Evolutionary conservation across 176 grass and related monocot species (phyloP), one percentile per base, ranked within the genome.

Genomic region (Canna indica): DNA sequence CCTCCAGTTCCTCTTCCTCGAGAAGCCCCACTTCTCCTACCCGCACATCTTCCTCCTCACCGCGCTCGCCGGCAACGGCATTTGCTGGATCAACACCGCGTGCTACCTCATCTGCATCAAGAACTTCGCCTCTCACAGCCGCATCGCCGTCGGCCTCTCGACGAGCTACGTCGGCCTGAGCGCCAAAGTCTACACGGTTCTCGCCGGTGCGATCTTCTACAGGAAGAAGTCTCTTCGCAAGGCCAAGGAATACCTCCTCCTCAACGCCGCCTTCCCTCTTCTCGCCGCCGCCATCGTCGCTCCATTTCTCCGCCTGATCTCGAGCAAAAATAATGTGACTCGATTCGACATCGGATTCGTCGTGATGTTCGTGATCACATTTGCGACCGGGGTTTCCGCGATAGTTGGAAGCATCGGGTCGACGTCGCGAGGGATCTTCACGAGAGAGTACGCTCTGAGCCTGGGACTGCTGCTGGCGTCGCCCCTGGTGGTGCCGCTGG

Each of bases 21-120:
- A 93, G 0, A 50, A 29, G 10, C 16, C 77, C 31, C 68, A 77
- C 0, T 70, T 99, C 15, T 64, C 76, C 8, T 99, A 90, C 84
- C 87, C 84, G 86, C 89, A 93, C 72, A 47, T 99, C 31, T 99
- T 99, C 72, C 3, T 54, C 56, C 94, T 99, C 78, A 99, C 90
- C 64, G 65, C 94, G 31, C 70, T 99, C 7, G 90, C 90, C 38
- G 94, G 94, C 9, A 93, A 90, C 45, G 94, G 94, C 70, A 93
- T 99, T 72, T 99, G 94, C 77, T 99, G 94, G 94, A 90, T 99
- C 75, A 93, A 90, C 81, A 99, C 94, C 6, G 94, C 87, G 7
- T 99, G 94, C 81, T 93, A 93, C 79, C 86, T 92, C 75, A 81
- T 93, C 64, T 93, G 82, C 75, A 99, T 99, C 72, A 75, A 61